Percentiles rank a stretch among this genome's conserved stretches.
Conservation (phyloP, 1,284 basidiomycete species). For the Cutaneotrichosporon sp. region DNA sequence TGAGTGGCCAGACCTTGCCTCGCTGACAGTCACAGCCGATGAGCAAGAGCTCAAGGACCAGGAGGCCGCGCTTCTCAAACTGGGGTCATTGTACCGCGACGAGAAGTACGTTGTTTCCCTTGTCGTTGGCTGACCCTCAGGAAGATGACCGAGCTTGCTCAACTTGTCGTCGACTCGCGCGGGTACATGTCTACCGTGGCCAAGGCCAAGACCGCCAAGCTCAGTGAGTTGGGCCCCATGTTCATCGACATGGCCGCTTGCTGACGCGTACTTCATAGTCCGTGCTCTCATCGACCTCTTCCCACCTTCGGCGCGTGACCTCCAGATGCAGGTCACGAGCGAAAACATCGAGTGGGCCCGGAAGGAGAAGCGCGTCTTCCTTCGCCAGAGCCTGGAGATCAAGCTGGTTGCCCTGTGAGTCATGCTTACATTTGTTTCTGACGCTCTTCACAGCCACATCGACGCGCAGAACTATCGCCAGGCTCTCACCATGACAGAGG, state of each 20-base stretch:
- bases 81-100: conserved; percentile 86
- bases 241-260: too few species aligned
- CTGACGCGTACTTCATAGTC: conserved; percentile 59
- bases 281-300: conserved; percentile 92
- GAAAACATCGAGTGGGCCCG: conserved; percentile 96
- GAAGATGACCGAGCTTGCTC: conserved; percentile 80
- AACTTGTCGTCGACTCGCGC: conserved; percentile 82
- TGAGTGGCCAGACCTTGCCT: conserved; percentile 19
- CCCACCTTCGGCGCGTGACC: conserved; percentile 68
- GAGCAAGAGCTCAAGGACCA: conserved; percentile 74
- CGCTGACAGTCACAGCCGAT: conserved; percentile 43
- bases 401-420: conserved; percentile 78
- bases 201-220: conserved; percentile 97
- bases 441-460: conserved; percentile 62
- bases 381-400: conserved; percentile 92
- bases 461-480: conserved; percentile 75
- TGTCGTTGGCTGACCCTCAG: conserved; percentile 54
- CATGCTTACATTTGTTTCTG: conserved; percentile 23
- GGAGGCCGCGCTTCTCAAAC: conserved; percentile 79
- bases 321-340: conserved; percentile 82
- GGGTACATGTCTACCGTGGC: conserved; percentile 92
- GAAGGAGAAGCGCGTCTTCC: conserved; percentile 88
- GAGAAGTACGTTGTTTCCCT: conserved; percentile 63
- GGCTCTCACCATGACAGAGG: conserved; percentile 79
- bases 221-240: conserved; percentile 68